These are phyloP conservation scores for Moesziomyces sp. DNA, from an alignment of 1,284 basidiomycete species.

Conservation along the genomic window DNA sequence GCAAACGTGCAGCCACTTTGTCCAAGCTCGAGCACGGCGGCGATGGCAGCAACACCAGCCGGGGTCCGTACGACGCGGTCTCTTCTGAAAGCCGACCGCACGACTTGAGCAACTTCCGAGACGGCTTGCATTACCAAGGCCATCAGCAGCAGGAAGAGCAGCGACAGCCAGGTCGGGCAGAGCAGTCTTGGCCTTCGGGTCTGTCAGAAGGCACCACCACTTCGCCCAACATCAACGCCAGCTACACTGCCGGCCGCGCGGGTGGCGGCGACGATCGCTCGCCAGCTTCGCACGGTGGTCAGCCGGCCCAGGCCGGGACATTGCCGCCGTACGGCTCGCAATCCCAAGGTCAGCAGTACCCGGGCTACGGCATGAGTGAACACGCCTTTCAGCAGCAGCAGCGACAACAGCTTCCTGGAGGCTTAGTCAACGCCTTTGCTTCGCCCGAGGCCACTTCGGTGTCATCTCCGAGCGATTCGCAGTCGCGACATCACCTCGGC, in stretches of 20 bases:
- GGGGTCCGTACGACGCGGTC: conserved; percentile 23
- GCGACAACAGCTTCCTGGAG: conserved; percentile 30
- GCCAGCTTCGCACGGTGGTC: conserved; percentile 3
- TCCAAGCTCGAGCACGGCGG: conserved; percentile 38
- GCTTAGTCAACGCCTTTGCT: conserved; percentile 35
- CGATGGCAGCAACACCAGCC: conserved; percentile 11
- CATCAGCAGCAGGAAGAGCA: conserved; percentile 26
- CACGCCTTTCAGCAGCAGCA: conserved; percentile 24
- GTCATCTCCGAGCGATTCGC: conserved; percentile 27
- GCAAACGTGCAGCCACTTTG: conserved; percentile 35
- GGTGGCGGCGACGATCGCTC: conserved; percentile 11
- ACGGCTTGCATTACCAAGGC: conserved; percentile 21
- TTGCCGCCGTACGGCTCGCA: conserved; percentile 15
- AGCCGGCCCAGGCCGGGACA: conserved; percentile 6
- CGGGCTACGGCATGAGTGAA: conserved; percentile 15
- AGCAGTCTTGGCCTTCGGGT: conserved; percentile 18
- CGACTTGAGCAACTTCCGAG: conserved; percentile 32
- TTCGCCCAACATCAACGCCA: conserved; percentile 5
- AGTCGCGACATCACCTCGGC: conserved; percentile 3
- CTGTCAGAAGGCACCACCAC: conserved; percentile 5
- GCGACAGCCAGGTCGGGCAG: conserved; percentile 15
- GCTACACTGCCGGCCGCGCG: conserved; percentile 11
- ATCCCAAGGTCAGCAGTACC: conserved; percentile 20
- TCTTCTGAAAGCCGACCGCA: conserved; percentile 17
- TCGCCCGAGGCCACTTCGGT: conserved; percentile 22